Base-by-base conservation (phyloP, 2,329 filamentous ascomycete species). In the Beauveria caledonica region DNA sequence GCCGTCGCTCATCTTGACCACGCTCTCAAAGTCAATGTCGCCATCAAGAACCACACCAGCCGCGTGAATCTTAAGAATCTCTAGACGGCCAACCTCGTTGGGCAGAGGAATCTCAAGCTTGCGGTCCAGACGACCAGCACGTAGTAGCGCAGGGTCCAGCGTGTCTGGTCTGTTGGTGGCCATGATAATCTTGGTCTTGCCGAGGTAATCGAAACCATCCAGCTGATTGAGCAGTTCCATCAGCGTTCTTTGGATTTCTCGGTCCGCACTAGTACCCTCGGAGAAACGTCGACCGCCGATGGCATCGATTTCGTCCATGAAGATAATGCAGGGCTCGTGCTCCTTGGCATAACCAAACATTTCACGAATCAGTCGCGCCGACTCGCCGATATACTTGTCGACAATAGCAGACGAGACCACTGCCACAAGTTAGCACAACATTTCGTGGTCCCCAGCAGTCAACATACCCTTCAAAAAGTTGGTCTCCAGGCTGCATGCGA, bases 151-250 rank as follows among this genome's bases (percentile, higher is more conserved):
- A 39, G 93, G 93, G 71, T 99, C 93, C 53, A 99, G 85, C 1
- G 93, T 97, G 74, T 97, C 93, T 15, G 93, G 94, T 77, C 94
- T 84, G 81, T 99, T 99, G 62, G 94, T 97, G 42, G 92, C 94
- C 95, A 99, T 99, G 79, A 99, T 99, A 73, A 99, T 99, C 81
- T 99, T 99, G 60, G 94, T 99, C 82, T 99, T 97, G 68, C 95
- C 94, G 42, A 99, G 83, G 78, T 99, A 99, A 78, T 99, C 94
- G 79, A 99, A 99, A 67, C 95, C 94, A 73, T 99, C 94, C 58
- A 99, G 86, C 76, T 99, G 94, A 77, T 99, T 99, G 64, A 99
- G 87, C 60, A 99, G 83, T 76, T 99, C 94, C 94, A 99, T 99
- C 62, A 99, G 80, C 40, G 94, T 99, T 71, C 94, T 88, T 78